Base-by-base conservation (phyloP, 176 grass and related monocot species). In the Zea luxurians region DNA sequence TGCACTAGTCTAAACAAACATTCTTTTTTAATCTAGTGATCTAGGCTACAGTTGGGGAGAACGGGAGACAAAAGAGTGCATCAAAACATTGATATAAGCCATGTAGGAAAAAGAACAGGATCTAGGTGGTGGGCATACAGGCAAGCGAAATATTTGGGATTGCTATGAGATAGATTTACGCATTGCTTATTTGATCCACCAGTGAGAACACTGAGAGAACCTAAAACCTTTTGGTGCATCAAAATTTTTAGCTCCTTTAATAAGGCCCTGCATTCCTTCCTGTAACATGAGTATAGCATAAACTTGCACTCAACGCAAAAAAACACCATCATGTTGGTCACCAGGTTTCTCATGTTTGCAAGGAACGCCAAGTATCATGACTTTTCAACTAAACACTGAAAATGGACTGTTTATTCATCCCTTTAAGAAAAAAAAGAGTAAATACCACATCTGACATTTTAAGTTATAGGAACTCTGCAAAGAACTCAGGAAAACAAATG, bases 161-260 rank as follows among this genome's bases (percentile, higher is more conserved):
- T 89, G 82, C 53, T 91, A 86, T 10, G 86, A 83, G 42, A 97
- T 86, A 76, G 79, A 93, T 38, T 86, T 97, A 42, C 91, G 78
- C 55, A 97, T 90, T 79, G 91, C 78, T 79, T 97, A 91, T 78
- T 88, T 97, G 57, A 93, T 97, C 91, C 91, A 97, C 91, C 94
- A 93, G 77, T 93, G n/a, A 47, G 89, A 88, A 86, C 93, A 97
- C 11, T 91, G 93, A 16, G 94, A 97, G 59, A 93, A 97, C 71
- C 90, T 93, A 76, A 97, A 97, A 83, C 94, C 94, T 77, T 90
- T 97, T 2, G 86, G 87, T 42, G 82, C 86, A 74, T 97, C 91
- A 86, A 97, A 97, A 43, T 91, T 97, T 84, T 97, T 91, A 40
- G 85, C 86, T 8, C 82, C 91, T 45, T 76, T 88, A 66, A 88